phyloP scores from a whole-genome alignment of 129 eudicot species.

The Cynara cardunculus region DNA sequence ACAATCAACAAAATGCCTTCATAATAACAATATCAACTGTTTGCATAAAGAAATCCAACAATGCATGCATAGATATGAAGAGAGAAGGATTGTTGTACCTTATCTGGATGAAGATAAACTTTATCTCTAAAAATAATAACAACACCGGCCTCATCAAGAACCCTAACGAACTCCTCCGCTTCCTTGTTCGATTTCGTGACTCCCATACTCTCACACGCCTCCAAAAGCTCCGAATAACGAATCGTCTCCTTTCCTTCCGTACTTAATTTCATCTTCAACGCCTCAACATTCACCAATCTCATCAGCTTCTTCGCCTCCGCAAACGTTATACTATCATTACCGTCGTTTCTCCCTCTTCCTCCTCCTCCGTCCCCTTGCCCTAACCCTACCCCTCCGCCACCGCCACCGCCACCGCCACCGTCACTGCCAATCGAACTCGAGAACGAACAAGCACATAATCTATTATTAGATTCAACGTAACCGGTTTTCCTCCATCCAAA shows the following conservation, averaged over 20 bases:
- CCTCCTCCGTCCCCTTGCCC: neutral
- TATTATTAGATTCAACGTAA: neutral
- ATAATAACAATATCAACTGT: neutral
- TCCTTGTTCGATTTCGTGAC: constrained; percentile 58
- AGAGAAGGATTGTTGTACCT: constrained; percentile 33
- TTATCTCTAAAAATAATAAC: constrained; percentile 77
- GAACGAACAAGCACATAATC: constrained; percentile 19
- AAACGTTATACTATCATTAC: constrained; percentile 35
- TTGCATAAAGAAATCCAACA: neutral
- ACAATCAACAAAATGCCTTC: neutral
- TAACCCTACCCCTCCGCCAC: neutral
- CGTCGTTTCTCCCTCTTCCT: neutral
- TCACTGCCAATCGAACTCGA: constrained; percentile 2
- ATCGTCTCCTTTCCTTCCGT: constrained; percentile 64
- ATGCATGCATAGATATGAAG: neutral
- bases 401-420: neutral
- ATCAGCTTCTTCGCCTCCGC: constrained; percentile 73
- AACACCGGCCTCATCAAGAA: constrained; percentile 92
- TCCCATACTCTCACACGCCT: constrained; percentile 58
- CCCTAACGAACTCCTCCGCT: constrained; percentile 61
- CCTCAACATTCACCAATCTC: constrained; percentile 84
- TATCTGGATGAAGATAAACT: constrained; percentile 91
- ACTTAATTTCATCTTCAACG: constrained; percentile 63
- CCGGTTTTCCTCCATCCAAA: neutral
- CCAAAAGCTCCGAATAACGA: constrained; percentile 51